phyloP scores from a whole-genome alignment of 2,329 filamentous ascomycete species.

The Epichloe brachyelytri region DNA sequence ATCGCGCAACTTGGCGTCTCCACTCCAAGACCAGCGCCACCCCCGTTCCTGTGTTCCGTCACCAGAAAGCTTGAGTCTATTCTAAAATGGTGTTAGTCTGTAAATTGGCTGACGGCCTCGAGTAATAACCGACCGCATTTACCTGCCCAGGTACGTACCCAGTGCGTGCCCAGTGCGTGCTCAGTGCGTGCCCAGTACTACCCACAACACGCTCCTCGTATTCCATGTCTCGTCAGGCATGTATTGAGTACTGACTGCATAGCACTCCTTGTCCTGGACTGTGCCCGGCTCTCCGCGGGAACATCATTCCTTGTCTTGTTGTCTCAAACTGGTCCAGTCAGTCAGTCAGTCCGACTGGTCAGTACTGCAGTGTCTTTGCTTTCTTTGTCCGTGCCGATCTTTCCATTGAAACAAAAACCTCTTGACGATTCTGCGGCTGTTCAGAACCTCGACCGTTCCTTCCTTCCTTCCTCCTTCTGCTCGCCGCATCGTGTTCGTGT shows the following conservation, averaged over 20 bases:
- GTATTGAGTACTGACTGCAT: neutral
- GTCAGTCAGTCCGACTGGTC: neutral
- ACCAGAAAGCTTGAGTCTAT: neutral
- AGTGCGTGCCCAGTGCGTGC: no score
- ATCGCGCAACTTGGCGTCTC: neutral
- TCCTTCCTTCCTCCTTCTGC: constrained; percentile 9
- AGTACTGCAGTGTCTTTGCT: no score
- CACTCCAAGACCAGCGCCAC: neutral
- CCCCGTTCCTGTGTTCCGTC: neutral
- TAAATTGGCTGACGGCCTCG: no score
- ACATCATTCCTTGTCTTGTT: neutral
- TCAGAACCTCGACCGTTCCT: neutral
- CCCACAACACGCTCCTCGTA: no score
- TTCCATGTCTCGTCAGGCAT: no score
- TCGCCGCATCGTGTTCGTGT: constrained; percentile 4
- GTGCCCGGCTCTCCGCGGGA: neutral
- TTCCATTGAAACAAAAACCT: no score
- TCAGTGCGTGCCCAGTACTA: no score
- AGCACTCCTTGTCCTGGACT: neutral
- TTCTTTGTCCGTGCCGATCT: no score
- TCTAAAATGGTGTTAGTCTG: neutral
- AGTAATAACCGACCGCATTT: no score
- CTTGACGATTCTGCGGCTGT: neutral
- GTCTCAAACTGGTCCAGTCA: neutral
- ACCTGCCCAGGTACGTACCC: no score